Base-by-base conservation (phyloP, 2,329 filamentous ascomycete species). In the Chrysoporthe cubensis region DNA sequence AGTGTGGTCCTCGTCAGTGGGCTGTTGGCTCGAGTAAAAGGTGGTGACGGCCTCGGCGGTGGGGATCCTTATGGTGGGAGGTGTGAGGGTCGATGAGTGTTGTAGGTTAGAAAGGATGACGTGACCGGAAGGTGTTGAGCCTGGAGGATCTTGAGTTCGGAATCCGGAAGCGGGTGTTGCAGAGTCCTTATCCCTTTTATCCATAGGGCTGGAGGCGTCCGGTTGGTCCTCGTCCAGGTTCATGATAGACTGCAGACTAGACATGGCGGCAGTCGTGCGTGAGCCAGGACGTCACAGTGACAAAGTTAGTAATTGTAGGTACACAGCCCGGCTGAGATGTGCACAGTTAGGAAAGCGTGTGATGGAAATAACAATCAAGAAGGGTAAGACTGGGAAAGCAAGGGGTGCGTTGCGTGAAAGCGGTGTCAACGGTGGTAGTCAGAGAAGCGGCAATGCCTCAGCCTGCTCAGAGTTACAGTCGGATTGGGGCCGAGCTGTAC, bases 191-290 rank as follows among this genome's bases (percentile, higher is more conserved):
- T 79, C 77, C 78, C 78, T 84, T 81, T 82, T 84, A 81, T 80
- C 78, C 74, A 77, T 72, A 74, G 76, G 76, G 62, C 67, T 72
- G 67, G 67, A 67, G 67, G 80, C 75, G 71, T 80, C 78, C 69
- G 75, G 75, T 70, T 81, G 78, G 73, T 84, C 83, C 72, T 85
- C 83, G 73, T 84, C 82, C 73, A 80, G 78, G 76, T 87, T 85
- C 82, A 87, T 86, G 75, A 87, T 87, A 74, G 84, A 84, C 73
- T 81, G 82, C 71, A 87, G 80, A 74, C 83, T 85, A 72, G 84
- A 80, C 85, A 87, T 87, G 78, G 76, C 77, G 76, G 76, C 72
- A 74, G 73, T 69, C 72, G 73, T 76, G 74, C 71, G 77, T 80
- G 77, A 76, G 80, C 78, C 57, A 40, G 79, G 79, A 80, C 78